Evolutionary conservation across 768 basidiomycete species (phyloP).

Genomic region (Suillus variegatus): DNA sequence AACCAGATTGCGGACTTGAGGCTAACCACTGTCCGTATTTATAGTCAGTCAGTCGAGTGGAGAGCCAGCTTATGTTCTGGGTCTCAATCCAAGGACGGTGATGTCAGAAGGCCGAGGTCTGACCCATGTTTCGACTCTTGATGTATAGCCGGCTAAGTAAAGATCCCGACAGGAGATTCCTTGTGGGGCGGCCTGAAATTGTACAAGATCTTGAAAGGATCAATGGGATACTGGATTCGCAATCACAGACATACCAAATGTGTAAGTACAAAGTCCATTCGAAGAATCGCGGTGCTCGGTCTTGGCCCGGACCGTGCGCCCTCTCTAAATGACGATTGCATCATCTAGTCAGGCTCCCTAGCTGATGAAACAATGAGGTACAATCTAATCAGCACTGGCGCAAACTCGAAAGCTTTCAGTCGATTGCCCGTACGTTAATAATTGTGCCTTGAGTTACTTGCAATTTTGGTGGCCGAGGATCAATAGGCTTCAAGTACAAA

Average conservation of each 20-base stretch:
- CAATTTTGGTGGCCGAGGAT: neutral
- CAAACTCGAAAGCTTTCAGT: neutral
- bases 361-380: neutral
- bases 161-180: neutral
- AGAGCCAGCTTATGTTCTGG: neutral
- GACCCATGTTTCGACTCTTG: neutral
- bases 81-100: neutral
- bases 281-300: neutral
- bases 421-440: neutral
- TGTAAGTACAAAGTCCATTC: neutral
- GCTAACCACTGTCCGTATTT: neutral
- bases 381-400: neutral
- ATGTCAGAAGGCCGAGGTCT: neutral
- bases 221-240: conserved; percentile 1
- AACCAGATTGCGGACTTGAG: neutral
- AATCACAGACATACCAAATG: neutral
- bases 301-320: neutral
- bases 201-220: neutral
- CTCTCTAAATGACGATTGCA: neutral
- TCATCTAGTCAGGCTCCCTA: neutral
- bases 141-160: neutral
- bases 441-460: neutral
- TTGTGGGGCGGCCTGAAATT: neutral
- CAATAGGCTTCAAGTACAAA: neutral
- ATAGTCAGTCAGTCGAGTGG: neutral